Evolutionary conservation across 108 stramenopile species (phyloP).

Genomic region (Cyclotella cryptica): DNA sequence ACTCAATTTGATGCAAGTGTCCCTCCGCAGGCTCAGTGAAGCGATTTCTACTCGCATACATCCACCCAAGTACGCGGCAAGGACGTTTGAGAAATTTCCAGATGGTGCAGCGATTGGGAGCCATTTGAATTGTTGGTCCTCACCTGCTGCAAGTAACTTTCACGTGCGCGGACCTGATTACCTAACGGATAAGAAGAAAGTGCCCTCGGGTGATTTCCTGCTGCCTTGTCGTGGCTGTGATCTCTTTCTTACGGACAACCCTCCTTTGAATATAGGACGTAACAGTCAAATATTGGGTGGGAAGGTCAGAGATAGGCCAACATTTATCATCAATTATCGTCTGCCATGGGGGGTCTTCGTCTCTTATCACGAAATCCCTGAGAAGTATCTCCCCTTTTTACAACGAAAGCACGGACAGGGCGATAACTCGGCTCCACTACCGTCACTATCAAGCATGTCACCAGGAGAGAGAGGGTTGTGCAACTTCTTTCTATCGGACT

Average conservation of each 20-base stretch:
- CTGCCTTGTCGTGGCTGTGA: constrained; percentile 81
- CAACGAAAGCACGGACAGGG: constrained; percentile 46
- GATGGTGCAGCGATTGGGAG: constrained; percentile 72
- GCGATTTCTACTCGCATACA: neutral
- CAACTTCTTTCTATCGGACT: constrained; percentile 62
- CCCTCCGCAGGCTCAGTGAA: constrained; percentile 10
- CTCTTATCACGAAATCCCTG: constrained; percentile 86
- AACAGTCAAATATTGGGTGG: constrained; percentile 73
- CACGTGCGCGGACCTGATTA: constrained; percentile 82
- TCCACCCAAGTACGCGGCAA: constrained; percentile 2
- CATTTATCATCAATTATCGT: constrained; percentile 90
- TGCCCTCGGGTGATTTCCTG: constrained; percentile 64
- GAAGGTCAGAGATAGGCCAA: constrained; percentile 70
- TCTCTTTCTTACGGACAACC: constrained; percentile 83
- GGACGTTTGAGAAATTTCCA: constrained; percentile 59
- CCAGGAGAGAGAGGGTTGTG: constrained; percentile 63
- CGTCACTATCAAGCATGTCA: constrained; percentile 53
- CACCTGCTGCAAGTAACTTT: constrained; percentile 64
- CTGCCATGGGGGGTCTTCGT: constrained; percentile 90
- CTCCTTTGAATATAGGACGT: constrained; percentile 76
- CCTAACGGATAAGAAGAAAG: constrained; percentile 76
- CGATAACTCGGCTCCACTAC: constrained; percentile 55
- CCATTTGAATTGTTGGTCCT: constrained; percentile 78
- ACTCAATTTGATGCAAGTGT: constrained; percentile 11
- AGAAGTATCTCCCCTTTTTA: constrained; percentile 72